These are phyloP conservation scores for Rhinocladiella similis DNA, from an alignment of 2,329 filamentous ascomycete species.

Conservation along the genomic window DNA sequence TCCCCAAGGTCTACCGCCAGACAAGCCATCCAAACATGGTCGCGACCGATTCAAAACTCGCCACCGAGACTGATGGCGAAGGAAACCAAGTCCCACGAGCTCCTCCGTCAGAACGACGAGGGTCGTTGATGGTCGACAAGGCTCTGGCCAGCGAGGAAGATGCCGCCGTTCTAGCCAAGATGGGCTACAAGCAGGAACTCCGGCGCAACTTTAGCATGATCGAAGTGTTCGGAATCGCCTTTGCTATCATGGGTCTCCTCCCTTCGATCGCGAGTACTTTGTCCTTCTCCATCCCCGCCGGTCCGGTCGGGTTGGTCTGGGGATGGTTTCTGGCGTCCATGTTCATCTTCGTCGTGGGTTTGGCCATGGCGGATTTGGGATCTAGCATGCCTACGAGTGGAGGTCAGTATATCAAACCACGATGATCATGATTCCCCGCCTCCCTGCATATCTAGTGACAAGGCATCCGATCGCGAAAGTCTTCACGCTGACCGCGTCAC, in stretches of 20 bases:
- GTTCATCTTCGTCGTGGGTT: constrained; percentile 60
- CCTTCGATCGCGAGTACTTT: constrained; percentile 62
- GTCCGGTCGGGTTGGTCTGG: constrained; percentile 63
- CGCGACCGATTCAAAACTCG: neutral
- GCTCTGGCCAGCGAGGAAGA: constrained; percentile 36
- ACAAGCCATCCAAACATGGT: neutral
- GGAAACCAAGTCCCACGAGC: neutral
- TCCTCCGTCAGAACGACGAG: constrained; percentile 11
- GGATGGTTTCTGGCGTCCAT: constrained; percentile 59
- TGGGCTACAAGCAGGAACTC: constrained; percentile 59
- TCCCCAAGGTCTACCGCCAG: no score
- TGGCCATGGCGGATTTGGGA: constrained; percentile 55
- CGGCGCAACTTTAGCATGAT: constrained; percentile 61
- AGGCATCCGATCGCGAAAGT: neutral
- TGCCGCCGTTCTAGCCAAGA: constrained; percentile 41
- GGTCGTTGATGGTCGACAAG: constrained; percentile 21
- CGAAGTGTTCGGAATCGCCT: constrained; percentile 63
- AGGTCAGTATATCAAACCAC: constrained; percentile 34
- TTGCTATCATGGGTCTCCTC: constrained; percentile 62
- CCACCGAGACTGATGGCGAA: neutral
- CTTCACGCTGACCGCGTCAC: no score
- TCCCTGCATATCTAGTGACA: neutral
- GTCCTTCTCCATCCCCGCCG: constrained; percentile 59
- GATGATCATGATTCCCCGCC: no score
- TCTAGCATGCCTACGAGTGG: constrained; percentile 60